These are phyloP conservation scores for Hypoxylon sp. DNA, from an alignment of 2,329 filamentous ascomycete species.

Conservation along the genomic window DNA sequence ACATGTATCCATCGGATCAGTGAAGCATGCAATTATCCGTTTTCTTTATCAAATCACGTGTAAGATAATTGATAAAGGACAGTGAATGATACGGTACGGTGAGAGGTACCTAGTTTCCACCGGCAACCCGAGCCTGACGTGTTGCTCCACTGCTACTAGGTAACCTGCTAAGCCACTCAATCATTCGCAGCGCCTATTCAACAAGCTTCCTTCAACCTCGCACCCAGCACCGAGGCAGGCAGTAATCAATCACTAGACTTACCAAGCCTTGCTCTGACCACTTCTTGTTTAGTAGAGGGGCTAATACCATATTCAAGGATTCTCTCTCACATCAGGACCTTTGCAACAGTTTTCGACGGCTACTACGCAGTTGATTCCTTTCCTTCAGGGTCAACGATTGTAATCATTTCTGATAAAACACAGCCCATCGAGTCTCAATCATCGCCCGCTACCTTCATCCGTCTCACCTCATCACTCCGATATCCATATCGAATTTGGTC, in stretches of 20 bases:
- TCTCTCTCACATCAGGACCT: not conserved
- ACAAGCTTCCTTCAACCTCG: constrained; percentile 40
- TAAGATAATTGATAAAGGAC: constrained; percentile 22
- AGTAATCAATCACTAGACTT: constrained; percentile 37
- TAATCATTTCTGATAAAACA: constrained; percentile 46
- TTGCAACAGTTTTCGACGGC: constrained; percentile 8
- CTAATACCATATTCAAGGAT: constrained; percentile 6
- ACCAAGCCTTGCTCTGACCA: constrained; percentile 14
- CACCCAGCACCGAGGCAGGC: constrained; percentile 25
- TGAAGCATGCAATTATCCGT: not conserved
- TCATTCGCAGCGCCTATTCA: constrained; percentile 30
- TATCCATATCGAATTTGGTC: constrained; percentile 13
- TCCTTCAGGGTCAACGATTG: constrained; percentile 25
- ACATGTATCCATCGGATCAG: too few relatives aligned
- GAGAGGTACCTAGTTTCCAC: constrained; percentile 23
- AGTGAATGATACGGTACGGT: constrained; percentile 12
- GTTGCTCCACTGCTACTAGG: constrained; percentile 35
- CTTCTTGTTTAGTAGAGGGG: constrained; percentile 9
- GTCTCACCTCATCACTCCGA: constrained; percentile 13
- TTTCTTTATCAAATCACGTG: constrained; percentile 3
- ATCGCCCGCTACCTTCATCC: constrained; percentile 19
- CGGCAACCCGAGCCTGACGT: constrained; percentile 40
- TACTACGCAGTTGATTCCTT: constrained; percentile 21
- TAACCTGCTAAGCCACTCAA: constrained; percentile 39
- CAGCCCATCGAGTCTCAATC: constrained; percentile 35